Evolutionary conservation across 225 moss, liverwort and hornwort species (phyloP).

Genomic region (Thuidium tamariscinum): DNA sequence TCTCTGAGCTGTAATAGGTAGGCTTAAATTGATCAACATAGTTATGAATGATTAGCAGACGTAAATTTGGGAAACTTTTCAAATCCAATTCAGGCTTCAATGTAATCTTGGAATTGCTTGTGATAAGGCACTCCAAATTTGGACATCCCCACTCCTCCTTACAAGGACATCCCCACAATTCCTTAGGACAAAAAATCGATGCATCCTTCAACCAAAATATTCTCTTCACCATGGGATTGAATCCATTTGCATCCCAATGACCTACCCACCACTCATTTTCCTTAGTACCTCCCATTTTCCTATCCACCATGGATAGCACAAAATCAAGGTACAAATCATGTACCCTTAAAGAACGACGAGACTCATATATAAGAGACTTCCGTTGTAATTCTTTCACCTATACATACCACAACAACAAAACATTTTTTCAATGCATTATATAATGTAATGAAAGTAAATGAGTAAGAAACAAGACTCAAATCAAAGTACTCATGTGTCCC

Average conservation of each 20-base stretch:
- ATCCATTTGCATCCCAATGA: neutral
- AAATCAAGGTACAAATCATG: neutral
- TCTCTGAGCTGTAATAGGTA: no score
- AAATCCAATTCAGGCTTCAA: neutral
- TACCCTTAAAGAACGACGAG: neutral
- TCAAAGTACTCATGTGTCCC: accelerated
- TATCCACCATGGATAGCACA: accelerated
- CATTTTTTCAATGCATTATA: neutral
- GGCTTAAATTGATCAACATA: accelerated
- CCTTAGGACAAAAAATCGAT: neutral
- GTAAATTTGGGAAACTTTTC: neutral
- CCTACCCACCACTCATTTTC: neutral
- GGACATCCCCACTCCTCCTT: no score
- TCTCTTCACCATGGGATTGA: neutral
- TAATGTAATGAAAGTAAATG: accelerated
- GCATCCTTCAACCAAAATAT: accelerated
- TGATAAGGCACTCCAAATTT: neutral
- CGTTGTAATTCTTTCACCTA: neutral
- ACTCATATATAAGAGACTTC: neutral
- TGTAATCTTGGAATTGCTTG: accelerated
- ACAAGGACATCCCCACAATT: neutral
- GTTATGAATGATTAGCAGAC: accelerated
- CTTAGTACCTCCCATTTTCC: neutral
- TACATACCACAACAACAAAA: neutral
- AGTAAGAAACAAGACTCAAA: no score